Evolutionary conservation across 2,329 filamentous ascomycete species (phyloP).

Genomic region (Escovopsis sp.): DNA sequence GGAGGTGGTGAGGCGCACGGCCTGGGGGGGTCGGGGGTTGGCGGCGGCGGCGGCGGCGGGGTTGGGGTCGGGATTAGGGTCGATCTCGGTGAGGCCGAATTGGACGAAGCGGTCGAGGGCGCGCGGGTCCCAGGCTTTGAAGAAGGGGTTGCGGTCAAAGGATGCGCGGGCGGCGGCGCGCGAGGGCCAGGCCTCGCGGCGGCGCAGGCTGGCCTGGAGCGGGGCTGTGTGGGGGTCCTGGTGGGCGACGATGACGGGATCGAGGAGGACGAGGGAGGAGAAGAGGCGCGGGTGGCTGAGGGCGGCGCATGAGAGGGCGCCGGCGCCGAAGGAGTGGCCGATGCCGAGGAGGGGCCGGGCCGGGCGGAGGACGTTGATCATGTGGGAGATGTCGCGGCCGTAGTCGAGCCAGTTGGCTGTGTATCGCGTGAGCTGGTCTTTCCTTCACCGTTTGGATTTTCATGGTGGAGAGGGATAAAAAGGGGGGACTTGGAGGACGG

Average conservation of each 20-base stretch:
- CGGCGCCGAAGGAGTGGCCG: slow-evolving; percentile 80
- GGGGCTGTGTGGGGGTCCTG: slow-evolving; percentile 21
- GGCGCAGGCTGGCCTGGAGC: slow-evolving; percentile 49
- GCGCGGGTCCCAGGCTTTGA: slow-evolving; percentile 65
- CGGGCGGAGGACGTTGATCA: slow-evolving; percentile 72
- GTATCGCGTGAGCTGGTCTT: background rate
- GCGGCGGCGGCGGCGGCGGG: slow-evolving; percentile 2
- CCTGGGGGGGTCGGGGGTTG: slow-evolving; percentile 13
- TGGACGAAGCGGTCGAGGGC: slow-evolving; percentile 50
- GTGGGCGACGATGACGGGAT: slow-evolving; percentile 57
- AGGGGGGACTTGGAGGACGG: too few relatives aligned
- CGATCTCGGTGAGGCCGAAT: slow-evolving; percentile 57
- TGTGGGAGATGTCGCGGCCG: slow-evolving; percentile 65
- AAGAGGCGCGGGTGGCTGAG: slow-evolving; percentile 72
- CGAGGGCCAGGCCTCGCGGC: slow-evolving; percentile 74
- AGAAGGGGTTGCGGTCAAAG: slow-evolving; percentile 56
- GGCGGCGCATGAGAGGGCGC: slow-evolving; percentile 55
- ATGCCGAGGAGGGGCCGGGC: slow-evolving; percentile 70
- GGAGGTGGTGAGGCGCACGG: slow-evolving; percentile 62
- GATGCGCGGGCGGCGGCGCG: slow-evolving; percentile 49
- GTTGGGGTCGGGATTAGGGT: slow-evolving; percentile 10
- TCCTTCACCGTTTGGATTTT: background rate
- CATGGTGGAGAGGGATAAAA: background rate
- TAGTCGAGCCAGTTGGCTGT: slow-evolving; percentile 76
- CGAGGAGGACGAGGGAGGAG: slow-evolving; percentile 60